phyloP scores from a whole-genome alignment of 441 rosid genomes.

The Metrosideros polymorpha region DNA sequence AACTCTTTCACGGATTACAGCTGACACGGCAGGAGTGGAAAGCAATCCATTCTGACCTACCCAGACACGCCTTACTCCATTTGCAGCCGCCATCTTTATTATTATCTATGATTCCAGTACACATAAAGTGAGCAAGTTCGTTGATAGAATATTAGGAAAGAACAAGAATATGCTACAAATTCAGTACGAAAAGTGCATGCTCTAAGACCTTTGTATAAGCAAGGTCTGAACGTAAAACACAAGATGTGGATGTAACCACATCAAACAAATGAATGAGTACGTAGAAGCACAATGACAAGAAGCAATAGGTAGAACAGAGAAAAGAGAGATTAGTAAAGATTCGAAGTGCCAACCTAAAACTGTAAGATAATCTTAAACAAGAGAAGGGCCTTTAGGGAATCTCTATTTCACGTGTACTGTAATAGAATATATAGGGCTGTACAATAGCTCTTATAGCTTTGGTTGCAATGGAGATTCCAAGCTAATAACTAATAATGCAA shows the following conservation, averaged over 20 bases:
- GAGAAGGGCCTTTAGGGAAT: background rate
- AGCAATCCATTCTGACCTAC: constrained; percentile 90
- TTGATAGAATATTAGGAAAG: background rate
- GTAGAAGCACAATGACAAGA: background rate
- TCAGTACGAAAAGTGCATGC: background rate
- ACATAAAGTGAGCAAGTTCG: background rate
- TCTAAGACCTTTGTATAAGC: background rate
- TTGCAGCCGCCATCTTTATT: constrained; percentile 90
- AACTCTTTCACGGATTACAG: constrained; percentile 87
- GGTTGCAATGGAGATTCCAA: background rate
- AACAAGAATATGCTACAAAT: background rate
- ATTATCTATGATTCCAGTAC: constrained; percentile 36
- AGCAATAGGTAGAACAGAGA: background rate
- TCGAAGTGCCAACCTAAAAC: background rate
- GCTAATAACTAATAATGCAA: background rate
- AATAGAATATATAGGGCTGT: background rate
- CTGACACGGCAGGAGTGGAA: constrained; percentile 99
- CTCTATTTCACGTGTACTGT: background rate
- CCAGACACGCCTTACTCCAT: constrained; percentile 92
- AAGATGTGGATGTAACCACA: background rate
- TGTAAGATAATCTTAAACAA: background rate
- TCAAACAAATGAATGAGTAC: background rate
- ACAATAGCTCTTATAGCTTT: background rate
- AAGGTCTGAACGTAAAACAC: background rate
- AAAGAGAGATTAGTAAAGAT: background rate